These are phyloP conservation scores for Funneliformis mosseae DNA, from an alignment of 192 early-diverging fungal genomes.

Conservation along the genomic window DNA sequence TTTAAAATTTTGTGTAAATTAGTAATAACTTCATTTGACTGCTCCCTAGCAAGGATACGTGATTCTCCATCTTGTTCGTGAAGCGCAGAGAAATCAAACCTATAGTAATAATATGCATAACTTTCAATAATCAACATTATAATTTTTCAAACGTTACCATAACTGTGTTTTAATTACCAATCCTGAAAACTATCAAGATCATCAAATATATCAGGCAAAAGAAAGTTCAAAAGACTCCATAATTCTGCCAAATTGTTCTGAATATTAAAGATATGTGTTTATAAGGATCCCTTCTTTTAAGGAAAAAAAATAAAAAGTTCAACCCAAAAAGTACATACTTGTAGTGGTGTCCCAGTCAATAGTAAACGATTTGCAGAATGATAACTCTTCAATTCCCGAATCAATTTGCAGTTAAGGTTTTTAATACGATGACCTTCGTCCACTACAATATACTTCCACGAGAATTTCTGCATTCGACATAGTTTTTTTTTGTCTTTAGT, in stretches of 20 bases:
- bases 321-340: conserved; percentile 46
- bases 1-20: conserved; percentile 89
- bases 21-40: conserved; percentile 65
- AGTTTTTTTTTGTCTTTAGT: neutral
- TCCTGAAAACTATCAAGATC: conserved; percentile 82
- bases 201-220: conserved; percentile 95
- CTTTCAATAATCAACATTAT: neutral
- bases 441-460: conserved; percentile 91
- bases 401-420: conserved; percentile 90
- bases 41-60: conserved; percentile 68
- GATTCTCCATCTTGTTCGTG: conserved; percentile 63
- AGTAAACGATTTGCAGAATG: conserved; percentile 84
- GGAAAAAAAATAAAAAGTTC: no score
- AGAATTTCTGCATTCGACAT: conserved; percentile 48
- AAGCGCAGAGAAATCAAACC: conserved; percentile 80
- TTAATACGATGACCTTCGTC: conserved; percentile 98
- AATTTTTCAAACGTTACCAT: no score
- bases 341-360: conserved; percentile 92
- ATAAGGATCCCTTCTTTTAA: no score
- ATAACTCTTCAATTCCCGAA: conserved; percentile 84
- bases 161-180: conserved; percentile 53
- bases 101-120: conserved; percentile 14
- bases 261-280: conserved; percentile 16
- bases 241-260: conserved; percentile 92
- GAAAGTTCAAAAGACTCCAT: conserved; percentile 94